Conservation (phyloP, 257 asterid genomes). For the Sherardia arvensis region DNA sequence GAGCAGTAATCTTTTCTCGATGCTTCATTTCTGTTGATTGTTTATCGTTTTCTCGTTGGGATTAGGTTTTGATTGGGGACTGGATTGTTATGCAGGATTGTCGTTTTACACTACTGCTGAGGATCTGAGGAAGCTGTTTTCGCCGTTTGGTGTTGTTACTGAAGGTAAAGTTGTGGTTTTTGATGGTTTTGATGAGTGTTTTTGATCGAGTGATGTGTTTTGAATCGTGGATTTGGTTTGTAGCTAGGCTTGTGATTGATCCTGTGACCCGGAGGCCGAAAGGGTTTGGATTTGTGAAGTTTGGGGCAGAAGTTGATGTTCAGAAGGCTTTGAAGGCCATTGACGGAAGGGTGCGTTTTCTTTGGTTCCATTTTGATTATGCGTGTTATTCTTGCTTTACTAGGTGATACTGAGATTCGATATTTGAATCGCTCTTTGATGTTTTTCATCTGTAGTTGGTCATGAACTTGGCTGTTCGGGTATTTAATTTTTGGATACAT, state of each 20-base stretch:
- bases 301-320: slow-evolving; percentile 47
- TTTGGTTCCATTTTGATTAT: not conserved
- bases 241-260: slow-evolving; percentile 62
- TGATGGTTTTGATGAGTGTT: not conserved
- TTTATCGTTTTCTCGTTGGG: too few species aligned
- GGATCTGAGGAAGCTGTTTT: slow-evolving; percentile 43
- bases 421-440: too few species aligned
- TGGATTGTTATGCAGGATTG: slow-evolving; percentile 29
- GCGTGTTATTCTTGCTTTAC: too few species aligned
- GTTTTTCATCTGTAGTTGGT: too few species aligned
- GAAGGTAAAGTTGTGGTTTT: slow-evolving; percentile 32
- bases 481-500: too few species aligned
- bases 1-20: slow-evolving; percentile 31
- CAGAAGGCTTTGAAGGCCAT: slow-evolving; percentile 50
- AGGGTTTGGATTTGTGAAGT: slow-evolving; percentile 71
- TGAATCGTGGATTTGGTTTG: not conserved
- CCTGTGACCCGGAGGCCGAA: slow-evolving; percentile 52
- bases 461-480: too few species aligned
- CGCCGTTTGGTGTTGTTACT: slow-evolving; percentile 48
- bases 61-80: not conserved
- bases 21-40: not conserved
- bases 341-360: slow-evolving; percentile 46
- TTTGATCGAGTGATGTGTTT: not conserved
- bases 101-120: slow-evolving; percentile 59
- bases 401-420: too few species aligned